A percentile compares a stretch with the other conserved stretches of the same genome.
Conservation (phyloP, 169 alveolate species). For the Hepatocystis sp. region DNA sequence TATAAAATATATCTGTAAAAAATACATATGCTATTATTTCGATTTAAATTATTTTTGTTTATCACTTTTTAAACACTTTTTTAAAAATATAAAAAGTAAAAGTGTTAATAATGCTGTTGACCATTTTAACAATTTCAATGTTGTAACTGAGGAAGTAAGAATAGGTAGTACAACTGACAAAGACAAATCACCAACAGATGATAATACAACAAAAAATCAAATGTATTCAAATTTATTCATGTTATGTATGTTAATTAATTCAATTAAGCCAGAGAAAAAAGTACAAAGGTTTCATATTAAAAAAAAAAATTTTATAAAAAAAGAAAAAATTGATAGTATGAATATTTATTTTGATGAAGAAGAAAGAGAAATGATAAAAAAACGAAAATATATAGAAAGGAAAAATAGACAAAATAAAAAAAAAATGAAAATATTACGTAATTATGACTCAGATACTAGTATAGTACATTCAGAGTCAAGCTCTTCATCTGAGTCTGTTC, state of each 20-base stretch:
- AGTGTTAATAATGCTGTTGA: not conserved
- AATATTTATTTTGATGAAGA: conserved; percentile 22
- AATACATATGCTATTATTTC: conserved; percentile 38
- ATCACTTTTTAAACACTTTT: conserved; percentile 6
- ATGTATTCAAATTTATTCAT: conserved; percentile 19
- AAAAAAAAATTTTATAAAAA: conserved; percentile 15
- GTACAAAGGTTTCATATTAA: conserved; percentile 7
- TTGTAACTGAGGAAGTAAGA: not conserved
- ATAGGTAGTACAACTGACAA: not conserved
- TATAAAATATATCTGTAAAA: conserved; percentile 51
- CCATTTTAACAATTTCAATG: not conserved
- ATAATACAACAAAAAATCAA: not conserved
- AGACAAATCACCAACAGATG: not conserved
- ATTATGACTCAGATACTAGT: not conserved
- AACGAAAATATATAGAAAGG: conserved; percentile 5
- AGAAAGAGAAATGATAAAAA: conserved; percentile 6
- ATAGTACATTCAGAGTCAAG: too few relatives aligned
- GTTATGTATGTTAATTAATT: conserved; percentile 48
- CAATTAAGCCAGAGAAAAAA: conserved; percentile 68
- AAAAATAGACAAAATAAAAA: conserved; percentile 6
- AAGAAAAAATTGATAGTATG: conserved; percentile 21
- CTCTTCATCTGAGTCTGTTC: too few relatives aligned
- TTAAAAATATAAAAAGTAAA: not conserved
- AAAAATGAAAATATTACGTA: too few relatives aligned
- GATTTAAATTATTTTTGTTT: conserved; percentile 42